Evolutionary conservation across 2,329 filamentous ascomycete genomes (phyloP).

Genomic region (Pseudogymnoascus sp.): DNA sequence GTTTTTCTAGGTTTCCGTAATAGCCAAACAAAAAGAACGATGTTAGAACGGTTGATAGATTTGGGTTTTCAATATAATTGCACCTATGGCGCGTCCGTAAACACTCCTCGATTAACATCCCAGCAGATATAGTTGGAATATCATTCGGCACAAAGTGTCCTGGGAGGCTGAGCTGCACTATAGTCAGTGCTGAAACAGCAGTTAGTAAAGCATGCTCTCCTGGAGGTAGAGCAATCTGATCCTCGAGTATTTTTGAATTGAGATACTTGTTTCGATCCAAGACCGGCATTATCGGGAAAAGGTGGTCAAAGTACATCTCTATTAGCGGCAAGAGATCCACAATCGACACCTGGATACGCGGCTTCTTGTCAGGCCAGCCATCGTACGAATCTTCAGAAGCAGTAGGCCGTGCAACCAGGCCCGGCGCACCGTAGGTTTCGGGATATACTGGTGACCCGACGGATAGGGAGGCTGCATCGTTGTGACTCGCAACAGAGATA

Average conservation of each 20-base stretch:
- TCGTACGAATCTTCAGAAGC: not conserved
- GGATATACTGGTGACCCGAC: not conserved
- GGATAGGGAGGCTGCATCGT: not conserved
- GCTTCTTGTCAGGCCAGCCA: not conserved
- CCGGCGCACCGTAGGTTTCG: not conserved
- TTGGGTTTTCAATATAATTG: constrained; percentile 23
- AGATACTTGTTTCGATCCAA: constrained; percentile 31
- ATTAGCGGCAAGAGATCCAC: not conserved
- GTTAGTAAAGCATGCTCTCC: not conserved
- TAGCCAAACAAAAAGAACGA: constrained; percentile 30
- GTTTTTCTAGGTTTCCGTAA: constrained; percentile 27
- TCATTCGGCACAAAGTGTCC: not conserved
- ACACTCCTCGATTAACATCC: constrained; percentile 25
- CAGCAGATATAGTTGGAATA: not conserved
- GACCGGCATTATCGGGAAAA: constrained; percentile 52
- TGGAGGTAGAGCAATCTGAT: not conserved
- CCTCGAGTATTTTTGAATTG: not conserved
- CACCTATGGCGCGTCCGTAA: constrained; percentile 22
- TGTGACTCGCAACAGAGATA: not conserved
- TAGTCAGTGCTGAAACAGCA: not conserved
- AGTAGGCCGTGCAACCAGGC: not conserved
- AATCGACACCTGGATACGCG: not conserved
- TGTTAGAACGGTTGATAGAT: constrained; percentile 25
- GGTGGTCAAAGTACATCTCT: constrained; percentile 44
- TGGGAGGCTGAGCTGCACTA: constrained; percentile 5